Base-by-base conservation (phyloP, 2,329 filamentous ascomycete species). In the Catunica adiposa region DNA sequence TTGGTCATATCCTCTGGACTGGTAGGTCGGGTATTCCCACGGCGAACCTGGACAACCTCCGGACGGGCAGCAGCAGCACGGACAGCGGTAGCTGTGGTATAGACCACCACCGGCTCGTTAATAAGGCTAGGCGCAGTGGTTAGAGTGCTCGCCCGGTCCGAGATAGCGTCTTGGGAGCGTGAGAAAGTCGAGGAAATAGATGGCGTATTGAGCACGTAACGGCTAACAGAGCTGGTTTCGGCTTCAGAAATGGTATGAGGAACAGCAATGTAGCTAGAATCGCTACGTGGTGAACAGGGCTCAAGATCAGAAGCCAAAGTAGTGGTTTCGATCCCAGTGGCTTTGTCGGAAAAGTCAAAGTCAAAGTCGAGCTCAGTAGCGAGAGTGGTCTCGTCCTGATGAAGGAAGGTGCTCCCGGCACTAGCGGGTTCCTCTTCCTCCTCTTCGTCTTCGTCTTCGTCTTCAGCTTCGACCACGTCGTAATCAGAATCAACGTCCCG, bases 31-130 rank as follows among this genome's bases (percentile, higher is more conserved):
- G 56, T 29, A 8, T 44, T 11, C 3, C 9, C 40, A 14, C 56
- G 53, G 40, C 56, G 53, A 26, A 58, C 56, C 38, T 58, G 47
- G 9, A 58, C 44, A n/a, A 58, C 53, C 40, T 58, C 56, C 7
- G 56, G 53, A 29, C 56, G 56, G n/a, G 40, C 53, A 38, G 53
- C 15, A 5, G 48, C 53, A 9, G 56, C 56, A 38, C 53, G 53
- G 6, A 58, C 34, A 20, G 53, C 53, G 26, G 56, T 58, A 25
- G 46, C 46, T 17, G 54, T 55, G 25, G 52, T 57, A 42, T 53
- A 57, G 9, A 54, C 34, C 26, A 50, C 55, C 5, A 50, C 23
- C 20, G 37, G 22, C n/a, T 57, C 55, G 42, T 37, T 54, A 38
- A 8, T 2, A 22, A 44, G 5, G 20, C 40, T 44, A n/a, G 40